Evolutionary conservation across 306 rosid genomes (phyloP).

Genomic region (Cucurbita maxima): DNA sequence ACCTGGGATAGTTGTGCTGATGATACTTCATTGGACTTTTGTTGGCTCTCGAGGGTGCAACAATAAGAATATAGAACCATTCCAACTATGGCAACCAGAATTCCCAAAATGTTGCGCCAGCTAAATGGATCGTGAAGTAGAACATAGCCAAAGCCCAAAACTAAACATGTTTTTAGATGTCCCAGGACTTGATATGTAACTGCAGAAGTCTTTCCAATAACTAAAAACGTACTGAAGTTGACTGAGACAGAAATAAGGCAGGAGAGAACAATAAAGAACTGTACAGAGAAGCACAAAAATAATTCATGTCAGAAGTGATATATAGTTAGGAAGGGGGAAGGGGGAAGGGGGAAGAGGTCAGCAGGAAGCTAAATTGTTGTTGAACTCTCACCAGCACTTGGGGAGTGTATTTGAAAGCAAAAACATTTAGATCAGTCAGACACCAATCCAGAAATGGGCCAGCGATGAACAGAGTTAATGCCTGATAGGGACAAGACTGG

Average conservation of each 20-base stretch:
- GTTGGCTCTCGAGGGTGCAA: constrained; percentile 65
- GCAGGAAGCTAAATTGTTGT: background rate
- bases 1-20: constrained; percentile 7
- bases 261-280: constrained; percentile 72
- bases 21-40: constrained; percentile 35
- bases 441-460: constrained; percentile 82
- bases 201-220: constrained; percentile 90
- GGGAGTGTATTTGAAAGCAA: constrained; percentile 74
- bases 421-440: constrained; percentile 64
- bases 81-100: constrained; percentile 62
- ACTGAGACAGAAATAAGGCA: constrained; percentile 92
- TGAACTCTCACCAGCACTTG: constrained; percentile 67
- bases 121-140: constrained; percentile 79
- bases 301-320: background rate
- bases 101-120: constrained; percentile 89
- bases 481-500: constrained; percentile 87
- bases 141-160: constrained; percentile 73
- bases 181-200: constrained; percentile 98
- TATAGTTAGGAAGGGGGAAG: background rate
- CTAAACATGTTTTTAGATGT: constrained; percentile 90
- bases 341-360: background rate
- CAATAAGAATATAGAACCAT: constrained; percentile 77
- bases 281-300: constrained; percentile 10
- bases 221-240: constrained; percentile 91
- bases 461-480: constrained; percentile 58